A percentile compares a stretch with the other conserved stretches of the same genome.
Conservation (phyloP, 2,329 filamentous ascomycete species). For the Canariomyces notabilis region DNA sequence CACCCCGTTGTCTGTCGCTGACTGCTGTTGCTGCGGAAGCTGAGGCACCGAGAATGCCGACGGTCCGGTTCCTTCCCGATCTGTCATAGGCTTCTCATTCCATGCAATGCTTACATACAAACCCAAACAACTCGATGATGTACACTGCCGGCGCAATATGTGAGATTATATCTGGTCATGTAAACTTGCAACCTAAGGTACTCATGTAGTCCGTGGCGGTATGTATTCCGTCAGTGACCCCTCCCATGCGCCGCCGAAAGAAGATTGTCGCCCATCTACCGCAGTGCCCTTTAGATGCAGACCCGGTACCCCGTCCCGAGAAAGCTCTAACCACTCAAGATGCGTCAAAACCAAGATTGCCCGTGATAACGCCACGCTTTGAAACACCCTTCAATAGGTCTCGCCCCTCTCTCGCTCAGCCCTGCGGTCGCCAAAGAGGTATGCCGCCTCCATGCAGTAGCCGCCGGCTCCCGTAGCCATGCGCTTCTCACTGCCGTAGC, state of each 20-base stretch:
- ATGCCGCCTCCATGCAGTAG: slow-evolving; percentile 88
- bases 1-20: no score
- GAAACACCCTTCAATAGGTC: slow-evolving; percentile 13
- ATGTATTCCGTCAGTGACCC: background rate
- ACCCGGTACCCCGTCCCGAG: background rate
- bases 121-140: no score
- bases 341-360: background rate
- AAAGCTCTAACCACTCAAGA: slow-evolving; percentile 2
- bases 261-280: background rate
- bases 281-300: background rate
- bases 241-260: background rate
- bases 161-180: no score
- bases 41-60: no score
- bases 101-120: no score
- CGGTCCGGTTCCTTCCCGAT: no score
- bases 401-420: slow-evolving; percentile 13
- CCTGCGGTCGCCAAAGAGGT: slow-evolving; percentile 62
- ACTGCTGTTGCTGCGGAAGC: no score
- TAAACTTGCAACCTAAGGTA: no score
- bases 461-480: slow-evolving; percentile 63
- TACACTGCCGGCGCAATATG: no score
- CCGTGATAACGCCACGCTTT: slow-evolving; percentile 16
- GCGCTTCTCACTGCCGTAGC: slow-evolving; percentile 84
- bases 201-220: background rate
- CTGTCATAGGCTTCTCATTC: no score